A percentile compares a stretch with the other conserved stretches of the same genome.
Conservation (phyloP, 2,329 filamentous ascomycete genomes). For the Talaromyces piceae region DNA sequence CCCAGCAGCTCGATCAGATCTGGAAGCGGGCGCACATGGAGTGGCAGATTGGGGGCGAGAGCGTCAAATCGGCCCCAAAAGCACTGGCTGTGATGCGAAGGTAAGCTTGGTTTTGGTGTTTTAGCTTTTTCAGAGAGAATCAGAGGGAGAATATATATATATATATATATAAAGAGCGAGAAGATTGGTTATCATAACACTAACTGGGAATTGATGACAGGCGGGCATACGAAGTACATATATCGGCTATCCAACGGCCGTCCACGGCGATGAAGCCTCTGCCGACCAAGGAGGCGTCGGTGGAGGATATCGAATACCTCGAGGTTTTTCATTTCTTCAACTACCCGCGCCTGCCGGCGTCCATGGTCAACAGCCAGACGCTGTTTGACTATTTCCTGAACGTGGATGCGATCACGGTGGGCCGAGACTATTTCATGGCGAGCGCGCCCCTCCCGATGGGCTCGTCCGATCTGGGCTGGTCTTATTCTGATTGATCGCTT, state of each 20-base stretch:
- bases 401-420: background rate
- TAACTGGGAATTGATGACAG: no score
- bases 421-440: conserved; percentile 2
- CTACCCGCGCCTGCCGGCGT: conserved; percentile 62
- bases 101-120: background rate
- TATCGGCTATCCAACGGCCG: background rate
- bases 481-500: background rate
- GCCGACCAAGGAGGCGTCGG: conserved; percentile 10
- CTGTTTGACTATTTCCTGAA: conserved; percentile 3
- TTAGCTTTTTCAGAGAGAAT: background rate
- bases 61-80: background rate
- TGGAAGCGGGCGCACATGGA: conserved; percentile 78
- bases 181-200: no score
- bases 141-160: background rate
- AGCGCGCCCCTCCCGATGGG: background rate
- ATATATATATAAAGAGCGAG: no score
- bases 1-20: conserved; percentile 50
- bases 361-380: background rate
- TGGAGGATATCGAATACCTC: conserved; percentile 77
- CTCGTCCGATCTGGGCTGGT: background rate
- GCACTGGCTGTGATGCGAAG: conserved; percentile 5
- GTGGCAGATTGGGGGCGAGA: conserved; percentile 67
- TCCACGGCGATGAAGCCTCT: background rate
- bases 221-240: conserved; percentile 5
- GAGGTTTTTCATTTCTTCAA: conserved; percentile 96